Base-by-base conservation (phyloP, 2,329 filamentous ascomycete species). In the Colletotrichum lini region DNA sequence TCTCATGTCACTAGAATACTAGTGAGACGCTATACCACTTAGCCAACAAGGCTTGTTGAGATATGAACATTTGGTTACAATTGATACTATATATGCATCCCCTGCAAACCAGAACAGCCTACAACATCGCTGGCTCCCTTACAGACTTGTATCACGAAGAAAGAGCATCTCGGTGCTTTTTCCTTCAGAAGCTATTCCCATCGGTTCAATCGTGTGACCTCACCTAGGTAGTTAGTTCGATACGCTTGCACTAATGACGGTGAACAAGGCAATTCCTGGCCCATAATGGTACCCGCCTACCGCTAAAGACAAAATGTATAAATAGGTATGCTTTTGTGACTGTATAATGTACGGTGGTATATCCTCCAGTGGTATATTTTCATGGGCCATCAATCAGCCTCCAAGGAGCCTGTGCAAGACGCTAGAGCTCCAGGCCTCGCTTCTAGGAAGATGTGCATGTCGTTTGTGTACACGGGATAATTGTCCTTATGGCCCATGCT, bases 21-120 rank as follows among this genome's bases (percentile, higher is more conserved):
- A 73, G 72, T 73, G 72, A 73, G 64, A 66, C 72, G 72, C 72
- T 73, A 65, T 73, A 73, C 72, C 72, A 72, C 72, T 73, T 58
- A 73, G 72, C 72, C 72, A 73, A 73, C 72, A 72, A 73, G 69
- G 72, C 72, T 45, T 52, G 5, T 9, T n/a, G n/a, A n/a, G n/a
- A n/a, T n/a, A n/a, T n/a, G n/a, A n/a, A n/a, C n/a, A n/a, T n/a
- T n/a, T n/a, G n/a, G n/a, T n/a, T n/a, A n/a, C n/a, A n/a, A n/a
- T n/a, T 4, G 26, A 26, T 1, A 1, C 4, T 26, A 26, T 26
- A 26, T 26, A 4, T 26, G 4, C 26, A 26, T 4, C 4, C 4
- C 1, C 3, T 26, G 4, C 1, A 26, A 26, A 8, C 30, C 30
- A 10, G 30, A 35, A 35, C 30, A 35, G 30, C 8, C 30, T 2